A percentile compares a stretch with the other conserved stretches of the same genome.
These are phyloP conservation scores for Punica granatum DNA, from an alignment of 345 rosid genomes.

Conservation along the genomic window DNA sequence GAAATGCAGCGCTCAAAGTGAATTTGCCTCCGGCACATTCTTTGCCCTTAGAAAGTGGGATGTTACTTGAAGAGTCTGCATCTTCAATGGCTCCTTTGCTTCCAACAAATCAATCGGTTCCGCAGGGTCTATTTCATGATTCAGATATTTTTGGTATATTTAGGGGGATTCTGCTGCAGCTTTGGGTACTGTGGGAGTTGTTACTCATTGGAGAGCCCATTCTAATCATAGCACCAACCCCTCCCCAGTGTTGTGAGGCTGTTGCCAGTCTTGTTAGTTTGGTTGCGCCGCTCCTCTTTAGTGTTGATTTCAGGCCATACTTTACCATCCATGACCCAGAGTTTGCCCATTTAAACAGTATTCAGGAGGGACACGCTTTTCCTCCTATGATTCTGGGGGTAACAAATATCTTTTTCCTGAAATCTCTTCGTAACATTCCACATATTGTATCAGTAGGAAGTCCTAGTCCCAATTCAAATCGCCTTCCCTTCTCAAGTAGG, in stretches of 20 bases:
- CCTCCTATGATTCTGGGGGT: constrained; percentile 96
- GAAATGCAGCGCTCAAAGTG: constrained; percentile 82
- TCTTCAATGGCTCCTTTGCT: constrained; percentile 90
- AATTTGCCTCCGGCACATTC: constrained; percentile 88
- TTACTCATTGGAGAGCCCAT: constrained; percentile 88
- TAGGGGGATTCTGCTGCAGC: constrained; percentile 74
- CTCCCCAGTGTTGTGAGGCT: constrained; percentile 95
- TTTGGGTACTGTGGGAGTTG: constrained; percentile 94
- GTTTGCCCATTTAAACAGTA: constrained; percentile 59
- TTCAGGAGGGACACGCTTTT: constrained; percentile 69
- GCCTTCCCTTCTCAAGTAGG: constrained; percentile 44
- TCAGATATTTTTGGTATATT: constrained; percentile 84
- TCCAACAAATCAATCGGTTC: constrained; percentile 83
- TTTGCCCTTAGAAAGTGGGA: constrained; percentile 64
- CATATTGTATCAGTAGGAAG: constrained; percentile 91
- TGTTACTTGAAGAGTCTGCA: constrained; percentile 57
- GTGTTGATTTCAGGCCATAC: constrained; percentile 95
- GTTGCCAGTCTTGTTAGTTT: constrained; percentile 93
- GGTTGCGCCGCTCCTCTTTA: constrained; percentile 77
- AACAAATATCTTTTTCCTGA: constrained; percentile 89
- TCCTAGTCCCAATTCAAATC: constrained; percentile 57
- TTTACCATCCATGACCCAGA: constrained; percentile 95
- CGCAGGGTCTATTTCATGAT: constrained; percentile 96
- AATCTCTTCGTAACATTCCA: constrained; percentile 75
- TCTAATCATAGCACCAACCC: constrained; percentile 89